phyloP scores from a whole-genome alignment of 306 rosid genomes.

The Ormosia emarginata region DNA sequence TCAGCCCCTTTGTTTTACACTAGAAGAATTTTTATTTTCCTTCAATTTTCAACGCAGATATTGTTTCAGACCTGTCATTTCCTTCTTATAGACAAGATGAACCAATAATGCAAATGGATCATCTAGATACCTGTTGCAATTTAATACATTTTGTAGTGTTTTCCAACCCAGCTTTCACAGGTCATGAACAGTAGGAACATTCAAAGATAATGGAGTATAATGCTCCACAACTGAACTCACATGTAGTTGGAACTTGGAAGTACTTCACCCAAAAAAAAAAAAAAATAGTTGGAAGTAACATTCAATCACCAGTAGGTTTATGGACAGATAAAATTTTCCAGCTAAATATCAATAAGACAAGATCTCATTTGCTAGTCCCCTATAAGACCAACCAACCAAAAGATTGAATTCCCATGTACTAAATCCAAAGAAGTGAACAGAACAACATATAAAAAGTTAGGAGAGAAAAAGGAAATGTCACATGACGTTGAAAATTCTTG shows the following conservation, averaged over 20 bases:
- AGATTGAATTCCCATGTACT: slow-evolving; percentile 31
- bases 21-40: not conserved
- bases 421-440: slow-evolving; percentile 21
- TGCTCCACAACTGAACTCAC: not conserved
- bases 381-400: slow-evolving; percentile 19
- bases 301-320: not conserved
- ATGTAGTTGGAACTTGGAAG: not conserved
- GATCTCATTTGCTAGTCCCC: not conserved
- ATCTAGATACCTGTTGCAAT: not conserved
- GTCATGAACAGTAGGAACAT: not conserved
- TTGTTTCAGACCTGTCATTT: not conserved
- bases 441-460: slow-evolving; percentile 24
- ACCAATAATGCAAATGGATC: not conserved
- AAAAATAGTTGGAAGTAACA: not conserved
- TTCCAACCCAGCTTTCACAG: not conserved
- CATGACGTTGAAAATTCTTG: slow-evolving; percentile 36
- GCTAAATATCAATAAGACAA: not conserved
- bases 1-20: too few relatives aligned
- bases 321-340: not conserved
- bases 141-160: not conserved
- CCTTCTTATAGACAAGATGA: not conserved
- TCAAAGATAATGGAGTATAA: not conserved
- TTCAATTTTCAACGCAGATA: not conserved
- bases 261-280: not conserved
- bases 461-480: slow-evolving; percentile 36